Percentiles rank a stretch among this genome's conserved stretches.
These are phyloP conservation scores for Theileria luwenshuni DNA, from an alignment of 169 alveolate species.

Conservation along the genomic window DNA sequence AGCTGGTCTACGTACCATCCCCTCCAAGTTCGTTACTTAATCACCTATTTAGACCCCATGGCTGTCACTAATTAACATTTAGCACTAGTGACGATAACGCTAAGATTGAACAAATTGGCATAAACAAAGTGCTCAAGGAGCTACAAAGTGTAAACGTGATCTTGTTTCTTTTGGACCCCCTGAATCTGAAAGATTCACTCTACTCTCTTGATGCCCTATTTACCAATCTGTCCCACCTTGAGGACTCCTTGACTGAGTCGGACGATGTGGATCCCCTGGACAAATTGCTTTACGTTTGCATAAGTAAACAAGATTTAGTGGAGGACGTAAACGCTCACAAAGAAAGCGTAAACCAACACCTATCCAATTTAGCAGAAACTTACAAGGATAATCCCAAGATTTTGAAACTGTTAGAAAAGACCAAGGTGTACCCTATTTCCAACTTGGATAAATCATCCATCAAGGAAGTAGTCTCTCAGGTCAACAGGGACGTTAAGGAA, in stretches of 20 bases:
- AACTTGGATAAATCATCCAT: slow-evolving; percentile 1
- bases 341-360: slow-evolving; percentile 10
- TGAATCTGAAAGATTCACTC: slow-evolving; percentile 25
- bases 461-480: slow-evolving; percentile 14
- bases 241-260: neutral
- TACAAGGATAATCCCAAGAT: neutral
- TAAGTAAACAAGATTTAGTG: slow-evolving; percentile 41
- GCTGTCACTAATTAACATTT: neutral
- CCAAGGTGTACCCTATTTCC: slow-evolving; percentile 2
- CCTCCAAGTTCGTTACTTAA: neutral
- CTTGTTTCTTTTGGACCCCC: slow-evolving; percentile 52
- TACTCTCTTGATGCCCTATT: slow-evolving; percentile 10
- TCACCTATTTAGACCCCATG: neutral
- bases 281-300: slow-evolving; percentile 22
- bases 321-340: neutral
- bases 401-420: neutral
- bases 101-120: slow-evolving; percentile 44
- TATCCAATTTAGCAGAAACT: neutral
- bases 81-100: slow-evolving; percentile 5
- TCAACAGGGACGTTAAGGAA: slow-evolving; percentile 14
- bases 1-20: slow-evolving; percentile 62
- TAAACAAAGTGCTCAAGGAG: slow-evolving; percentile 31
- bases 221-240: neutral
- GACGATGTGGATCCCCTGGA: neutral
- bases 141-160: slow-evolving; percentile 31